Percentiles rank a stretch among this genome's conserved stretches.
phyloP scores from a whole-genome alignment of 2,329 filamentous ascomycete species.

The Zymoseptoria tritici region DNA sequence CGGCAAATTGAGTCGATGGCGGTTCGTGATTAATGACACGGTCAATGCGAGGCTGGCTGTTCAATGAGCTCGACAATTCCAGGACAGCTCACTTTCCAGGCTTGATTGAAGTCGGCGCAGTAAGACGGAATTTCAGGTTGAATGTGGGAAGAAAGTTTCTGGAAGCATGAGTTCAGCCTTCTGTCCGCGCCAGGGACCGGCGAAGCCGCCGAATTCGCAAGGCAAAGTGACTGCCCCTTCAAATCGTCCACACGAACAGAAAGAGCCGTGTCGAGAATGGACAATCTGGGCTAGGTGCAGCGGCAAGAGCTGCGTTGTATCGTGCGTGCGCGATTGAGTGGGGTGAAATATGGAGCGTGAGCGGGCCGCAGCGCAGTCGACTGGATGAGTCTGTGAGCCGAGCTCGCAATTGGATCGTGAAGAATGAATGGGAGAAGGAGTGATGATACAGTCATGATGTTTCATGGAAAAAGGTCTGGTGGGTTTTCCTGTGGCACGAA shows the following conservation, averaged over 20 bases:
- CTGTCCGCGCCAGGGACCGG: too few relatives aligned
- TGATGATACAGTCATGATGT: background rate
- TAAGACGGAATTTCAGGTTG: background rate
- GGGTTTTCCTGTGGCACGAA: background rate
- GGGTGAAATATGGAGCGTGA: background rate
- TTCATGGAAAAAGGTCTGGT: background rate
- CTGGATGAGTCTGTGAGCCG: background rate
- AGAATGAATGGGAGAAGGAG: background rate
- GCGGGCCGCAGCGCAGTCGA: too few relatives aligned
- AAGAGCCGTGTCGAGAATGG: background rate
- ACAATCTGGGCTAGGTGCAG: background rate
- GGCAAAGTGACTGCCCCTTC: background rate
- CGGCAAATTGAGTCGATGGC: background rate
- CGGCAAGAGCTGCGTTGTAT: background rate
- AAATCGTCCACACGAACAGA: background rate
- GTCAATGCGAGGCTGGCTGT: background rate
- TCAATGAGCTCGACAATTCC: background rate
- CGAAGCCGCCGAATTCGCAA: background rate
- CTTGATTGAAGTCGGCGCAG: background rate
- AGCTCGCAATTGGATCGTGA: background rate
- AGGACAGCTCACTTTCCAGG: background rate
- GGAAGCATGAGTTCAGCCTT: background rate
- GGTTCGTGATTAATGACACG: background rate
- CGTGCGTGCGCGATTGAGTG: background rate
- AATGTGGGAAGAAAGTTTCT: background rate